phyloP scores from a whole-genome alignment of 2,329 filamentous ascomycete genomes.

The Coleophoma eucalyptorum region DNA sequence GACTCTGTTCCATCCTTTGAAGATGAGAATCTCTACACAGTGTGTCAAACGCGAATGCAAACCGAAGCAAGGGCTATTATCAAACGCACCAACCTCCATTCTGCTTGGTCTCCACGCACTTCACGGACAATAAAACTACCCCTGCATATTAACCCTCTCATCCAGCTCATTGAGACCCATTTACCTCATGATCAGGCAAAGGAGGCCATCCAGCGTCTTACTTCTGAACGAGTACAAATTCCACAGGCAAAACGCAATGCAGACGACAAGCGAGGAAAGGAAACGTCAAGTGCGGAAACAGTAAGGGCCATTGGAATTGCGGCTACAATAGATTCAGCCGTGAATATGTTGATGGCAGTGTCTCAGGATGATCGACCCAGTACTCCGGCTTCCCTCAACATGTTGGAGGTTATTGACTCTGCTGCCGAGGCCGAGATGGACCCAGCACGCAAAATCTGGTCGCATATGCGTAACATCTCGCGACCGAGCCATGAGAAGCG shows the following conservation, averaged over 20 bases:
- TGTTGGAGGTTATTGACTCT: not conserved
- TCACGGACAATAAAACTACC: slow-evolving; percentile 27
- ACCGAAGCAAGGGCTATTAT: slow-evolving; percentile 49
- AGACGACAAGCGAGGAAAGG: not conserved
- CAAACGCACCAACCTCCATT: slow-evolving; percentile 41
- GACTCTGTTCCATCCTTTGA: not conserved
- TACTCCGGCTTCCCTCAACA: not conserved
- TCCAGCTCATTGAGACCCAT: slow-evolving; percentile 20
- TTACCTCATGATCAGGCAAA: slow-evolving; percentile 14
- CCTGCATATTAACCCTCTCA: slow-evolving; percentile 14
- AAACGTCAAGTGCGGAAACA: slow-evolving; percentile 13
- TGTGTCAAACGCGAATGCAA: slow-evolving; percentile 43
- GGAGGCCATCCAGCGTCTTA: slow-evolving; percentile 15
- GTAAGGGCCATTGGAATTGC: slow-evolving; percentile 5
- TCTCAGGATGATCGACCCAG: not conserved
- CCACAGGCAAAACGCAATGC: slow-evolving; percentile 4
- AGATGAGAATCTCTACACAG: too few relatives aligned
- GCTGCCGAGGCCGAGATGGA: slow-evolving; percentile 17
- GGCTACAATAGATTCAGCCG: not conserved
- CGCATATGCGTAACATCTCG: slow-evolving; percentile 24
- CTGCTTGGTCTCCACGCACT: slow-evolving; percentile 47
- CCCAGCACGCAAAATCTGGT: slow-evolving; percentile 27
- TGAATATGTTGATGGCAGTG: not conserved
- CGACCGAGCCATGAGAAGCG: slow-evolving; percentile 2
- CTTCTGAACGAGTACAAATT: slow-evolving; percentile 11